phyloP scores from a whole-genome alignment of 2,329 filamentous ascomycete species.

The Epichloe coenophiala region DNA sequence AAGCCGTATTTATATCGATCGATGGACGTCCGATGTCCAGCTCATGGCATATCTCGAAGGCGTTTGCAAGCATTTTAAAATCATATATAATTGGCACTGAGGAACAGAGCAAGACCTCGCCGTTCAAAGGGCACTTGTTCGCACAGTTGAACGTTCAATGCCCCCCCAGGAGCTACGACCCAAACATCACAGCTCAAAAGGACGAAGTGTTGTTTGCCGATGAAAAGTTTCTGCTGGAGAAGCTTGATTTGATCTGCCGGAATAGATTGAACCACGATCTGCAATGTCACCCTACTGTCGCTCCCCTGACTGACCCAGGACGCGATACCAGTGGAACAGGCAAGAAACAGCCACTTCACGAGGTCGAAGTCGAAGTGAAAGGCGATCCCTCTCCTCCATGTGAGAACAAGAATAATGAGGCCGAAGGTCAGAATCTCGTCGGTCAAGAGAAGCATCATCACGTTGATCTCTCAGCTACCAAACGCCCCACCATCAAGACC shows the following conservation, averaged over 20 bases:
- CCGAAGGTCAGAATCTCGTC: not conserved
- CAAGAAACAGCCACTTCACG: not conserved
- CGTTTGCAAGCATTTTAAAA: conserved; percentile 40
- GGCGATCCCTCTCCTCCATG: not conserved
- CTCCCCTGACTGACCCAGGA: not conserved
- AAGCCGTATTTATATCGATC: conserved; percentile 46
- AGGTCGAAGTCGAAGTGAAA: not conserved
- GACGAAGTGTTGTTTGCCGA: conserved; percentile 57
- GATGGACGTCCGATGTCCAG: conserved; percentile 52
- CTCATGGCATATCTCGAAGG: conserved; percentile 33
- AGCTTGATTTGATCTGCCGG: conserved; percentile 32
- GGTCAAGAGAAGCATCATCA: not conserved
- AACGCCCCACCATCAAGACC: not conserved
- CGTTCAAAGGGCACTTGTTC: conserved; percentile 38
- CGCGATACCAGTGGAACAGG: not conserved
- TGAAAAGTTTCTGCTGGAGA: conserved; percentile 28
- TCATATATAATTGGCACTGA: conserved; percentile 16
- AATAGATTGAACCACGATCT: conserved; percentile 20
- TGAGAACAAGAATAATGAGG: not conserved
- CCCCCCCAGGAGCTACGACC: conserved; percentile 50
- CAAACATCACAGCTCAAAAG: conserved; percentile 59
- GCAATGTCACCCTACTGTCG: not conserved
- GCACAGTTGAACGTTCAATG: conserved; percentile 51
- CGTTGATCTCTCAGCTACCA: not conserved
- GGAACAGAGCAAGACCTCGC: not conserved